These are phyloP conservation scores for Oryza meyeriana DNA, from an alignment of 176 grass and related monocot species.

Conservation along the genomic window DNA sequence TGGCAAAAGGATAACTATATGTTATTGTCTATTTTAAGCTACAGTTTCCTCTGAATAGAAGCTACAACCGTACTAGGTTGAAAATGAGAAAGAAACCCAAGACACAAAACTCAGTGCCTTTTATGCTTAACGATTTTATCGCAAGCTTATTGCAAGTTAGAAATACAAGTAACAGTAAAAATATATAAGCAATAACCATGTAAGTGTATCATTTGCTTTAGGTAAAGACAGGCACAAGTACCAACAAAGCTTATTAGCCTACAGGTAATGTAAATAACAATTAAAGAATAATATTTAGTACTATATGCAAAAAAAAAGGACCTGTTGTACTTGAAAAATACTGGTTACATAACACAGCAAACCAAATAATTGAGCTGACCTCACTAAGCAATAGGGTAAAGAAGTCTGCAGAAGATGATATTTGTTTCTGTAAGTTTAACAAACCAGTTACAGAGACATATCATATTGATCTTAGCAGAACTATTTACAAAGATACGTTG, in stretches of 20 bases:
- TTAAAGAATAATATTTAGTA: background rate
- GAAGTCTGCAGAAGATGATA: background rate
- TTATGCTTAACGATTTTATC: background rate
- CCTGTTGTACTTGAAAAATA: slow-evolving; percentile 16
- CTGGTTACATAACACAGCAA: background rate
- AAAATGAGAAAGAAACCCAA: slow-evolving; percentile 12
- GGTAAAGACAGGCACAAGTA: slow-evolving; percentile 5
- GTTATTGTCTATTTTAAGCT: background rate
- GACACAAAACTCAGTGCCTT: background rate
- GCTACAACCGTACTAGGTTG: background rate
- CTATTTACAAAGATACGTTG: slow-evolving; percentile 14
- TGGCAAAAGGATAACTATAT: slow-evolving; percentile 18
- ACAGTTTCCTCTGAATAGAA: slow-evolving; percentile 15
- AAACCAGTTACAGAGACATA: slow-evolving; percentile 9
- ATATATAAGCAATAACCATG: background rate
- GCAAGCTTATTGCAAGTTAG: background rate
- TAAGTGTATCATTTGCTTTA: background rate
- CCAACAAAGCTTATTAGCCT: background rate
- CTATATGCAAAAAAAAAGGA: background rate
- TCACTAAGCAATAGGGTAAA: slow-evolving; percentile 21
- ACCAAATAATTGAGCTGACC: slow-evolving; percentile 14
- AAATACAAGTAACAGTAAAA: background rate
- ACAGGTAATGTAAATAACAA: slow-evolving; percentile 20
- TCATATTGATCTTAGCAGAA: slow-evolving; percentile 10
- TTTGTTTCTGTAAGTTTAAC: slow-evolving; percentile 29